Evolutionary conservation across 768 basidiomycete genomes (phyloP), one percentile per base, ranked within the genome.

Genomic region (Tylopilus sp.): DNA sequence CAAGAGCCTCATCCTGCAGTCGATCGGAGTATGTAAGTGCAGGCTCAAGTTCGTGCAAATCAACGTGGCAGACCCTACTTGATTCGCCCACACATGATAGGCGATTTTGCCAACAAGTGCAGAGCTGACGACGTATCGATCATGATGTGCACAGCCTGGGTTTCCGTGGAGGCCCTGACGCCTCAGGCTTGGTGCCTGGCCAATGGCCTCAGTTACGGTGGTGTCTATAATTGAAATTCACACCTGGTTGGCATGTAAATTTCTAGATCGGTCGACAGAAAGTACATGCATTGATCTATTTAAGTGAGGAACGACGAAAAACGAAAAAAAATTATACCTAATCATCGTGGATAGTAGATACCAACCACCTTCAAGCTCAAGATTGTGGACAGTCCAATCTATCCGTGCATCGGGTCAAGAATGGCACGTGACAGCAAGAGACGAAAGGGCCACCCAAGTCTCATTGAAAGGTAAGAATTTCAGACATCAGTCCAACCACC

Each of bases 401-500:
- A n/a, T n/a, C n/a, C n/a, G n/a, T n/a, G n/a, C n/a, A n/a, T n/a
- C n/a, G 47, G 22, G 15, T 23, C 28, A 44, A 50, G 39, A 2
- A 6, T 11, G 18, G 39, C 13, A 23, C 36, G 25, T 22, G 21
- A 26, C 18, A n/a, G 40, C 3, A 11, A 41, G 7, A 23, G 46
- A 28, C n/a, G 47, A 48, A 23, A 33, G 20, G 6, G 50, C 45
- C n/a, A 33, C 17, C 8, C 13, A n/a, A 35, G 17, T n/a, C 23
- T 22, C 22, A 28, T 8, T 9, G 25, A 47, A 28, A 23, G 23
- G 40, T 18, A 40, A 39, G 3, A n/a, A 3, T 45, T 48, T 81
- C 66, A 93, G 53, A 92, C 82, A 63, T 93, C 91, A 18, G 82
- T 78, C 91, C 91, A 93, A 26, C 91, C 91, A 35, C 91, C 91